These are phyloP conservation scores for Yamadazyma siamensis DNA, from an alignment of 1,139 yeast species.

Conservation along the genomic window DNA sequence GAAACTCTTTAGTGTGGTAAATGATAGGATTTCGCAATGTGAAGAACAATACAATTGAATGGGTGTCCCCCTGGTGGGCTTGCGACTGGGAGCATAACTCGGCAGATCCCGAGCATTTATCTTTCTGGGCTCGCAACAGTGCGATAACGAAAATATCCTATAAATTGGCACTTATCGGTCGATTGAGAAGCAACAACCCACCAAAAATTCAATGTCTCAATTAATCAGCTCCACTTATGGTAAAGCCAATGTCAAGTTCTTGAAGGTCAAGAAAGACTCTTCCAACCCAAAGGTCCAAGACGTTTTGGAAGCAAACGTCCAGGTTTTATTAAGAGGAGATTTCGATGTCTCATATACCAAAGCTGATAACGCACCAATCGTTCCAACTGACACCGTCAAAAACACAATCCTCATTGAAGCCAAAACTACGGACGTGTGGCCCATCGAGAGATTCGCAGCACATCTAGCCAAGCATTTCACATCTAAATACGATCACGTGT, in stretches of 20 bases:
- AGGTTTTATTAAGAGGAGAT: constrained; percentile 69
- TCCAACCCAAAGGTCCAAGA: constrained; percentile 69
- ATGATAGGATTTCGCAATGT: too few relatives aligned
- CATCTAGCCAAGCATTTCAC: constrained; percentile 80
- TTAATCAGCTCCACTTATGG: constrained; percentile 67
- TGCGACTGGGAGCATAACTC: too few relatives aligned
- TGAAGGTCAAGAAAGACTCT: constrained; percentile 79
- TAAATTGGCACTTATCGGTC: too few relatives aligned
- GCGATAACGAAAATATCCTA: too few relatives aligned
- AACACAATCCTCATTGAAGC: constrained; percentile 84
- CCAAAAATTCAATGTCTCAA: too few relatives aligned
- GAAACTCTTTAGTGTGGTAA: too few relatives aligned
- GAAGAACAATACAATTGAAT: too few relatives aligned
- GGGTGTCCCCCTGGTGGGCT: too few relatives aligned
- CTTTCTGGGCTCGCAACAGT: too few relatives aligned
- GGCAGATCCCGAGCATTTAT: too few relatives aligned
- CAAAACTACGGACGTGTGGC: constrained; percentile 78
- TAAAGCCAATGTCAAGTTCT: constrained; percentile 85
- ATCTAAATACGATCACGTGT: constrained; percentile 69
- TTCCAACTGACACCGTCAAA: constrained; percentile 92
- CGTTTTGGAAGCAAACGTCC: constrained; percentile 79
- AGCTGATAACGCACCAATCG: constrained; percentile 85
- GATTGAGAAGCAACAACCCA: too few relatives aligned
- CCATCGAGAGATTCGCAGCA: constrained; percentile 86
- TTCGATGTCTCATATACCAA: constrained; percentile 78